Percentiles rank a stretch among this genome's conserved stretches.
phyloP scores from a whole-genome alignment of 2,329 filamentous ascomycete species.

The Trichophyton mentagrophytes region DNA sequence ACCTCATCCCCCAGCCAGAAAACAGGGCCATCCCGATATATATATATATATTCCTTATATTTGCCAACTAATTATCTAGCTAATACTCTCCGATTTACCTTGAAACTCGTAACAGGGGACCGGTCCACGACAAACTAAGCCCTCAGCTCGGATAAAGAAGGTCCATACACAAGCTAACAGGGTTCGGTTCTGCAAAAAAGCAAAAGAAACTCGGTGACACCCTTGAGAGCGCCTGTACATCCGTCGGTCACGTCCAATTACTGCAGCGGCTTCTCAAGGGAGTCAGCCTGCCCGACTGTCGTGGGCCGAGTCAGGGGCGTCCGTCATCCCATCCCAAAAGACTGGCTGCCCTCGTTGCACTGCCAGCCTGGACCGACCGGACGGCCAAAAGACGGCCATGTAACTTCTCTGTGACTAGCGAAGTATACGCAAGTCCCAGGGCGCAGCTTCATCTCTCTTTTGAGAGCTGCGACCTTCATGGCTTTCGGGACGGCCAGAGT shows the following conservation, averaged over 20 bases:
- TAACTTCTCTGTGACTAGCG: neutral
- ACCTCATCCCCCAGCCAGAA: too few species aligned
- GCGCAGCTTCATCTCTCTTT: neutral
- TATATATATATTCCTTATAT: neutral
- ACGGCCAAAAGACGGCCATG: too few species aligned
- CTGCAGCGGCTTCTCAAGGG: neutral
- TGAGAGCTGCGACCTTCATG: neutral
- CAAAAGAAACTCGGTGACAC: neutral
- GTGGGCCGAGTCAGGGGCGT: neutral
- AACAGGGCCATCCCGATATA: neutral
- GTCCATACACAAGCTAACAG: neutral
- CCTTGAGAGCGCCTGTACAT: neutral
- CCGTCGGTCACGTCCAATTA: neutral
- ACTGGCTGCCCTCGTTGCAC: neutral
- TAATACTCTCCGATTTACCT: neutral
- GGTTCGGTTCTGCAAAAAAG: neutral
- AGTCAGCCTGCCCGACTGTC: neutral
- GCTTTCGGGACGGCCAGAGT: neutral
- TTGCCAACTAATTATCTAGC: neutral
- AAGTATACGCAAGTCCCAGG: neutral
- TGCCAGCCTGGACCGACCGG: neutral
- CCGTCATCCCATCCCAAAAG: neutral
- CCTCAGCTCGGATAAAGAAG: slow-evolving; percentile 2
- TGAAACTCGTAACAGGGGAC: neutral
- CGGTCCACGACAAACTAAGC: neutral